Evolutionary conservation across 352 stramenopile genomes (phyloP).

Genomic region (Globisporangium paddicum): DNA sequence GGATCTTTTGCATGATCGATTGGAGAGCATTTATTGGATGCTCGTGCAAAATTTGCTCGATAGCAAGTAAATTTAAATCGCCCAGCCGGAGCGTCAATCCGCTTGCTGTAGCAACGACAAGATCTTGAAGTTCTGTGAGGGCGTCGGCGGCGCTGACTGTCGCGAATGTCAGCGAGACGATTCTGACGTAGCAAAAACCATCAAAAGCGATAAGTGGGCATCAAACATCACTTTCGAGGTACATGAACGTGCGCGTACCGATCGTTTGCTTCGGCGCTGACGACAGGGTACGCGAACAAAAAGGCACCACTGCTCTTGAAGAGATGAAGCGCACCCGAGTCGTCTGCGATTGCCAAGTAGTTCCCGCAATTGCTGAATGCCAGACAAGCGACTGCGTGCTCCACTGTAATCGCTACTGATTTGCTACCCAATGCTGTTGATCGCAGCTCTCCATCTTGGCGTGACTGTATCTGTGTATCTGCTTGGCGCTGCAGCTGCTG

Average conservation of each 20-base stretch:
- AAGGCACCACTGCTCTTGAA: slow-evolving; percentile 22
- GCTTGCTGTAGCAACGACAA: slow-evolving; percentile 24
- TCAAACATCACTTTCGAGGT: background rate
- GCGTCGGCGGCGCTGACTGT: background rate
- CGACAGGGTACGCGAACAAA: slow-evolving; percentile 19
- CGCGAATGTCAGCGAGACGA: slow-evolving; percentile 15
- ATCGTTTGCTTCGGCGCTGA: background rate
- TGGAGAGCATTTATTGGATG: slow-evolving; percentile 13
- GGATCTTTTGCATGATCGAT: slow-evolving; percentile 24
- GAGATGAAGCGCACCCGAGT: slow-evolving; percentile 19
- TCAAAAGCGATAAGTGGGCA: background rate
- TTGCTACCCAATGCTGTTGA: background rate
- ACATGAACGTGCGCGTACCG: background rate
- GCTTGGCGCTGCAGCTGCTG: background rate
- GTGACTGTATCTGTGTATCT: background rate
- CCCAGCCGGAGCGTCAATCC: slow-evolving; percentile 20
- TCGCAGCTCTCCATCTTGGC: background rate
- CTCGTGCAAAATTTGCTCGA: slow-evolving; percentile 21
- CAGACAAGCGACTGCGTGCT: slow-evolving; percentile 18
- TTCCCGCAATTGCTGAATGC: slow-evolving; percentile 30
- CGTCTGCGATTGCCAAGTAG: slow-evolving; percentile 29
- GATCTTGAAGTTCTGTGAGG: slow-evolving; percentile 14
- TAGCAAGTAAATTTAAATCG: slow-evolving; percentile 21
- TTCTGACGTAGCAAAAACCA: background rate
- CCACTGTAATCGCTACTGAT: slow-evolving; percentile 6